A percentile compares a stretch with the other conserved stretches of the same genome.
Conservation (phyloP, 2,329 filamentous ascomycete species). For the Chaetomium sp. region DNA sequence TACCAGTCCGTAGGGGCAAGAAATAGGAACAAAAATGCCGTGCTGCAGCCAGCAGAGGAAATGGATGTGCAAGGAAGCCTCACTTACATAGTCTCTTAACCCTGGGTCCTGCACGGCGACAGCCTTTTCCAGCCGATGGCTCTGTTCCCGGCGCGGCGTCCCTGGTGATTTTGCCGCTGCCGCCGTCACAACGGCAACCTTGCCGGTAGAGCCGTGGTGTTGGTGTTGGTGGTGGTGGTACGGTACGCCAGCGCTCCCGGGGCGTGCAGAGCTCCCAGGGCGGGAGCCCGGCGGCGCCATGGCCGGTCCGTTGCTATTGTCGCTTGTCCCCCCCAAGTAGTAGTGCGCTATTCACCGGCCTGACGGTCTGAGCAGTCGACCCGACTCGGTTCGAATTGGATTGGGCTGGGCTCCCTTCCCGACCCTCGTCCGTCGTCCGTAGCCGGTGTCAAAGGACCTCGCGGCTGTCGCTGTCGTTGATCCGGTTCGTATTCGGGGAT, state of each 20-base stretch:
- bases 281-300: constrained; percentile 25
- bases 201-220: constrained; percentile 47
- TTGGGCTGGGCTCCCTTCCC: constrained; percentile 40
- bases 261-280: constrained; percentile 20
- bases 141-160: constrained; percentile 64
- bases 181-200: constrained; percentile 38
- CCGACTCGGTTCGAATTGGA: constrained; percentile 11
- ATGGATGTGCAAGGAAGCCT: constrained; percentile 19
- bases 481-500: background rate
- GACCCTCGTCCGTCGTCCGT: background rate
- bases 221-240: constrained; percentile 45
- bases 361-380: background rate
- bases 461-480: background rate
- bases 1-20: background rate
- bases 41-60: background rate
- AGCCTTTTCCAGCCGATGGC: constrained; percentile 57
- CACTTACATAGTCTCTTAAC: constrained; percentile 75
- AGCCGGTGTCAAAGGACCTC: background rate
- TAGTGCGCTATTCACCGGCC: constrained; percentile 23
- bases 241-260: constrained; percentile 31
- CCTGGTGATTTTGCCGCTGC: constrained; percentile 49
- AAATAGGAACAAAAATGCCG: background rate
- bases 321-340: constrained; percentile 17
- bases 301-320: background rate
- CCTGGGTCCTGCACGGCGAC: constrained; percentile 70